Evolutionary conservation across 805 yeast genomes (phyloP), one percentile per base, ranked within the genome.

Genomic region (Priceomyces castillae): DNA sequence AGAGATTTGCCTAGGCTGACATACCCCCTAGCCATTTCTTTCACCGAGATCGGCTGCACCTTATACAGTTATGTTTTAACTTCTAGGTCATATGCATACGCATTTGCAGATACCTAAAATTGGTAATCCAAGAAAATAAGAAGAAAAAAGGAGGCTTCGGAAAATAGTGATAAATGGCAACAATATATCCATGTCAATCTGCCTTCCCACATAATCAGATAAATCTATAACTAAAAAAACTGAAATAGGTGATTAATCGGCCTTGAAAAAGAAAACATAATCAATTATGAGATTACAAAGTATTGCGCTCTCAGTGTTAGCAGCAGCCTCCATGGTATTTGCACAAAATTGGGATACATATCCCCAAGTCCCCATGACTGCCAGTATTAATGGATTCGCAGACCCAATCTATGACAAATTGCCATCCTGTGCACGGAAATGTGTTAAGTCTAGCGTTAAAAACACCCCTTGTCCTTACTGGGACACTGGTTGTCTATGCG

Each of bases 381-480:
- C 78, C 26, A 51, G 69, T 26, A 62, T 73, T 41, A 74, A 74
- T 47, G 79, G 79, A 0, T 74, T 74, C 44, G 77, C 78, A 16
- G 78, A 74, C 53, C 72, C 71, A 7, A 64, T 74, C 40, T 62
- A 59, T 44, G 52, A 49, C 20, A 42, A 49, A 5, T 55, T 73
- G 22, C 78, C 79, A 22, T 37, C 52, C 1, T 74, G 78, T 57
- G 79, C 78, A 30, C 46, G 57, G 41, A 48, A 57, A 3, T 74
- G 79, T 57, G 75, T 68, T 14, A 54, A 66, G 39, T 54, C 58
- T 25, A 53, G 61, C 20, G 62, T 69, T 10, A 57, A 61, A 28
- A 71, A 65, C 41, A 74, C 79, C 4, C 78, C 78, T 17, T 74
- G 79, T 49, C 79, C 79, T 37, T 71, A 73, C 55, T 73, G 77